Evolutionary conservation across 495 filamentous ascomycete species (phyloP), one percentile per base, ranked within the genome.

Genomic region (Antarctomyces pellizariae): DNA sequence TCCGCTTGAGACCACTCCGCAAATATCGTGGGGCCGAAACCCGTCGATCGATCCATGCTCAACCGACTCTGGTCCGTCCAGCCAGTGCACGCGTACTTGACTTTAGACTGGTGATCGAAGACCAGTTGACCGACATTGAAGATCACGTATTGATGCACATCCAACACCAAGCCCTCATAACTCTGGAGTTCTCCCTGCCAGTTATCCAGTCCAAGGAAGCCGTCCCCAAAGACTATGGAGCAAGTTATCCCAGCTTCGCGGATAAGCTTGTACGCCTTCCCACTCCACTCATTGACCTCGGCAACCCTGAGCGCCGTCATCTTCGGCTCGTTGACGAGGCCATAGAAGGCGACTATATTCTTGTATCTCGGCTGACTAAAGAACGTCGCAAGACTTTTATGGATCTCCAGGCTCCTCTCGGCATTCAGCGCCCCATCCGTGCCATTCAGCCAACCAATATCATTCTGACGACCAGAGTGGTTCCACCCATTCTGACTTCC

Each of bases 1-100:
- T 99, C 89, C 22, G 89, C 84, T 58, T 95, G 86, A 2, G 72
- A 79, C 79, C 82, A 99, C 60, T 99, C 89, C 39, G 84, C 89
- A 45, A 84, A 78, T 28, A 95, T 68, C n/a, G 83, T 93, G 3
- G 86, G 86, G 0, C 89, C 89, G 58, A 82, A 99, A 20, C 86
- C 89, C 5, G 70, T 76, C 8, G 59, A 44, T 1, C 59, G 68
- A 47, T 71, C 59, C 49, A 77, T 67, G 45, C 70, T 73, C 26
- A 56, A 49, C 31, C 57, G 33, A 24, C 79, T 65, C 64, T 93
- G 83, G 30, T 62, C 39, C 2, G 70, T 70, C 89, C 89, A 99
- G 28, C 63, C 76, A 7, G 56, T 49, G 52, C 89, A 99, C 11
- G 83, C 78, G 44, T 86, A 79, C 21, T 72, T 54, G 13, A 95